Evolutionary conservation across 2,329 filamentous ascomycete genomes (phyloP), one percentile per base, ranked within the genome.

Genomic region (Apiospora koreana): DNA sequence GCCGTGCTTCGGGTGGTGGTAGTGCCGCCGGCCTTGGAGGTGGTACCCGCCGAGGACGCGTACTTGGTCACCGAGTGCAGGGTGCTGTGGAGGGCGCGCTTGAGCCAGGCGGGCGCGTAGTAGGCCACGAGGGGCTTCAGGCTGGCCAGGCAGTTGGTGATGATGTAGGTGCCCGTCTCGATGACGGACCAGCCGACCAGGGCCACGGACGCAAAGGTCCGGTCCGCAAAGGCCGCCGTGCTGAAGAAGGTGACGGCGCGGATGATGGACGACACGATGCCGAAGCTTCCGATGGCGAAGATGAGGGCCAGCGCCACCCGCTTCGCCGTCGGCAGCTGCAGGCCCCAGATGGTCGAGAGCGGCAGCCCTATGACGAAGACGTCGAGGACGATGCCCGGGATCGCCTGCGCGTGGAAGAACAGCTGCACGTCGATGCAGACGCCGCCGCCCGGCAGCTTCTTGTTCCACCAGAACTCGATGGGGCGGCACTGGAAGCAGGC

Each of bases 201-300:
- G 16, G 71, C 71, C 42, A 76, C 73, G 2, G 75, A 76, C 0
- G 74, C 75, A 65, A 69, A 73, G 4, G 75, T 76, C 9, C 72
- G 70, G 25, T 76, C 75, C 18, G 54, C 67, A 38, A 76, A 72
- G 5, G 74, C 73, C 4, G 69, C 67, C 0, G 71, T 75, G 65
- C 46, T 69, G 66, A 75, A 76, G 69, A 74, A 77, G 18, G 71
- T 69, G 7, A 31, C 38, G 14, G 74, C 71, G 1, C 75, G 73
- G 16, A 76, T 69, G 10, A 75, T 67, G n/a, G 74, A 75, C 2
- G 75, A 72, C 0, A 76, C 64, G 12, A 76, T 73, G 18, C 75
- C 75, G 54, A 77, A 77, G 65, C 76, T 76, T 2, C 73, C 76
- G 3, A 78, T 70, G n/a, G 73, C 28, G 38, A 79, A 79, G 31